Base-by-base conservation (phyloP, 805 yeast species). In the Yarrowia sp. region DNA sequence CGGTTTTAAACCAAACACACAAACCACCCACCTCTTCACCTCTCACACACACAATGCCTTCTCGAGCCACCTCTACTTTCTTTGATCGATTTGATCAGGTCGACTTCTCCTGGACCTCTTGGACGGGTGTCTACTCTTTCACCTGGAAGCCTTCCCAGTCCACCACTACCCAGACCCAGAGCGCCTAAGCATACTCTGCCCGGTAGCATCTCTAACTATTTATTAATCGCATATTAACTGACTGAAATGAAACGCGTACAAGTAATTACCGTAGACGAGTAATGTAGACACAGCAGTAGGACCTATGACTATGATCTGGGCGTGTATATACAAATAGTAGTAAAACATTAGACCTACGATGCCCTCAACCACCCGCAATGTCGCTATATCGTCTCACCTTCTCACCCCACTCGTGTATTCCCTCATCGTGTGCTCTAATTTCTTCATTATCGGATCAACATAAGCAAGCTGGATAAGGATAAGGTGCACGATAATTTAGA, bases 61-160 rank as follows among this genome's bases (percentile, higher is more conserved):
- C 64, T 58, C 64, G 64, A 33, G 64, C 64, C 64, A 58, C 64
- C 13, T 42, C 64, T 40, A 58, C 50, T 40, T 58, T 58, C 15
- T 58, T 58, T 20, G 64, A 58, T 43, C 64, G 64, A 58, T 58
- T 58, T 14, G 64, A 58, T 19, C 64, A 58, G 6, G 64, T 58
- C 50, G 50, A 58, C 64, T 58, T 58, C 30, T 58, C 64, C 33
- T 58, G 64, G 64, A 58, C 64, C 39, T 42, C 50, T 43, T 40
- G 43, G 46, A 17, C 43, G 5, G 40, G 50, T 17, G 64, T 58
- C 64, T 58, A 58, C 64, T 58, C 64, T 14, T 58, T 58, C 50
- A 58, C 64, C 36, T 58, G 64, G 64, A 17, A 43, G 30, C 50
- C 64, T 56, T 14, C 60, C 13, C 40, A 50, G 56, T 40, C 56